phyloP scores from a whole-genome alignment of 2,329 filamentous ascomycete species.

The Diaporthe caulivora region DNA sequence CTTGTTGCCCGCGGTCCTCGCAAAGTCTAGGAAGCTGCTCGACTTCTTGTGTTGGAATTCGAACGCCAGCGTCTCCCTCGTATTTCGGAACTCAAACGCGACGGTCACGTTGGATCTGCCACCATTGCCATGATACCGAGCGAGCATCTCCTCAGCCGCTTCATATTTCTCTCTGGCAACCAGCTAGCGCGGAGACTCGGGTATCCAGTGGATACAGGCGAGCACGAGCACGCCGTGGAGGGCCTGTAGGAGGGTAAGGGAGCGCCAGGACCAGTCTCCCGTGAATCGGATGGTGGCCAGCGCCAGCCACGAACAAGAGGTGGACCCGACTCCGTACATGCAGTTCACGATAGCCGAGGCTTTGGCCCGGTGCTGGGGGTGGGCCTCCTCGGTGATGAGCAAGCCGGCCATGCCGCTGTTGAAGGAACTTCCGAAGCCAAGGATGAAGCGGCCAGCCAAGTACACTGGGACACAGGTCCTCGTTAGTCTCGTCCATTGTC shows the following conservation, averaged over 20 bases:
- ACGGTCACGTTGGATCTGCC: slow-evolving; percentile 70
- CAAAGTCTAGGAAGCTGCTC: slow-evolving; percentile 70
- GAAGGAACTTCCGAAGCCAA: slow-evolving; percentile 72
- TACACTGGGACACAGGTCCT: slow-evolving; percentile 58
- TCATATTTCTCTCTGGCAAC: slow-evolving; percentile 70
- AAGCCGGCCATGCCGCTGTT: slow-evolving; percentile 53
- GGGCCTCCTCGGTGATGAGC: slow-evolving; percentile 74
- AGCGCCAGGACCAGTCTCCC: slow-evolving; percentile 32
- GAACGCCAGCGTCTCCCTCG: slow-evolving; percentile 71
- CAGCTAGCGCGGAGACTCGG: slow-evolving; percentile 77
- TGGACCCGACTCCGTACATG: slow-evolving; percentile 53
- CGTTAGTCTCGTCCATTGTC: slow-evolving; percentile 8
- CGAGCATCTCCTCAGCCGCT: slow-evolving; percentile 70
- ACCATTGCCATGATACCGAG: slow-evolving; percentile 72
- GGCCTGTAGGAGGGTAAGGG: slow-evolving; percentile 35
- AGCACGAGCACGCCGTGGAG: slow-evolving; percentile 65
- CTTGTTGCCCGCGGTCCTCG: slow-evolving; percentile 73
- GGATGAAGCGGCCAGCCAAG: slow-evolving; percentile 70
- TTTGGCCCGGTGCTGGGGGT: slow-evolving; percentile 75
- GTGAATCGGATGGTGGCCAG: slow-evolving; percentile 23
- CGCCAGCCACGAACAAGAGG: slow-evolving; percentile 15
- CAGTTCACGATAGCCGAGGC: slow-evolving; percentile 77
- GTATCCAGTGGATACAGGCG: slow-evolving; percentile 73
- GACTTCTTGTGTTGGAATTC: slow-evolving; percentile 63
- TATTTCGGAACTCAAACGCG: slow-evolving; percentile 75